Conservation (phyloP, 495 filamentous ascomycete species). For the Mycothermus thermophilus region DNA sequence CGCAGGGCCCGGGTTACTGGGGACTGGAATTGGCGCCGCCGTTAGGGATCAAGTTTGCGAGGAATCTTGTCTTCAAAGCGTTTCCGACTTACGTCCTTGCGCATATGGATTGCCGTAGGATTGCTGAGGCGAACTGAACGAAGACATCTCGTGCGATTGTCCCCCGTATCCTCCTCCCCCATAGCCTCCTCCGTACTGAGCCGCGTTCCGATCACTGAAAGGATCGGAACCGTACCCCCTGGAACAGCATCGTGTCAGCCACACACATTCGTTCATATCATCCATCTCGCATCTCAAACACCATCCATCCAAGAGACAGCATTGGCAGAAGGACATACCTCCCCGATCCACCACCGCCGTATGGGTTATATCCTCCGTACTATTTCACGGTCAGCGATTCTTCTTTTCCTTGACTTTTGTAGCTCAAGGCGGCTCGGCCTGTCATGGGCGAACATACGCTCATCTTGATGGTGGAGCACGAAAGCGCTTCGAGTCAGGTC, state of each 20-base stretch:
- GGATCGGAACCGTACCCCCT: constrained; percentile 19
- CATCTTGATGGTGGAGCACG: constrained; percentile 21
- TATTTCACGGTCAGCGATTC: constrained; percentile 19
- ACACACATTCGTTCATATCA: not conserved
- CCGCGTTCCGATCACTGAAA: constrained; percentile 8
- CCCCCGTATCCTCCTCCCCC: constrained; percentile 7
- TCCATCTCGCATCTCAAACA: not conserved
- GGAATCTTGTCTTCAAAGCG: too few relatives aligned
- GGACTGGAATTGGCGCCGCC: too few relatives aligned
- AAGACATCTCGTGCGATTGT: constrained; percentile 49
- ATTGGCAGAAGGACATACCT: constrained; percentile 3
- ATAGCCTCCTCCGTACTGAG: constrained; percentile 34
- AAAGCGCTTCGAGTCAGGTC: too few relatives aligned
- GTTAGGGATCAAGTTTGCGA: too few relatives aligned
- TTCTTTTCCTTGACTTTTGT: too few relatives aligned
- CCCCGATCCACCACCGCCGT: not conserved
- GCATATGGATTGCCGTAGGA: too few relatives aligned
- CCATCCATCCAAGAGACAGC: too few relatives aligned
- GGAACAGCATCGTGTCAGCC: too few relatives aligned
- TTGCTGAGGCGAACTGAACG: too few relatives aligned
- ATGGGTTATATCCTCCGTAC: constrained; percentile 12
- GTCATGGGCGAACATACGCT: constrained; percentile 26
- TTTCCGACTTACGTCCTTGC: constrained; percentile 15
- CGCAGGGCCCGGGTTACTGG: too few relatives aligned
- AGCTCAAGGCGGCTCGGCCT: too few relatives aligned